phyloP scores from a whole-genome alignment of 2,329 filamentous ascomycete genomes.

The Monilinia polystroma region DNA sequence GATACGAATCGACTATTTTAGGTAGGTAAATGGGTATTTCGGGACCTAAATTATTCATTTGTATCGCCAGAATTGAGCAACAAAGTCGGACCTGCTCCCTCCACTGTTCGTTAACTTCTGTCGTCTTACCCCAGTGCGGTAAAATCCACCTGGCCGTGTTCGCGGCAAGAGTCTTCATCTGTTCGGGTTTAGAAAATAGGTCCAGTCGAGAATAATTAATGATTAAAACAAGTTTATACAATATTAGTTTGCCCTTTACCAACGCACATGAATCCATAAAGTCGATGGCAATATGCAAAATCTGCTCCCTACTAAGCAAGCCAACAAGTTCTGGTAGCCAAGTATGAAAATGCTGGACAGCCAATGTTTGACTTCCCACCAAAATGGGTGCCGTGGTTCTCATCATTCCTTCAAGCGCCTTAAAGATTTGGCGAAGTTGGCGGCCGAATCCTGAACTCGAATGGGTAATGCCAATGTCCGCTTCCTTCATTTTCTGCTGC shows the following conservation, averaged over 20 bases:
- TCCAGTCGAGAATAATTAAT: slow-evolving; percentile 84
- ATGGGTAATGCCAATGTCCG: slow-evolving; percentile 78
- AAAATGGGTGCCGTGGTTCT: slow-evolving; percentile 79
- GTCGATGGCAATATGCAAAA: slow-evolving; percentile 85
- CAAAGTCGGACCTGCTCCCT: slow-evolving; percentile 90
- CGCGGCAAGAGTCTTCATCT: slow-evolving; percentile 69
- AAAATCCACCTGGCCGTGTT: slow-evolving; percentile 89
- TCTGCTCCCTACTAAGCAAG: slow-evolving; percentile 76
- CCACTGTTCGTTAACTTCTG: slow-evolving; percentile 78
- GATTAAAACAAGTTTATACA: slow-evolving; percentile 91
- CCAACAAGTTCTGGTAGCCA: slow-evolving; percentile 91
- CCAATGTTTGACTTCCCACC: slow-evolving; percentile 89
- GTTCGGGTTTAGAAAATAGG: slow-evolving; percentile 76
- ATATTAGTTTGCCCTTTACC: slow-evolving; percentile 84
- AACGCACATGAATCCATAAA: slow-evolving; percentile 88
- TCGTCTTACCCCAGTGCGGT: slow-evolving; percentile 83
- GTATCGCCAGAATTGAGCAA: slow-evolving; percentile 86
- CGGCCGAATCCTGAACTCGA: slow-evolving; percentile 72
- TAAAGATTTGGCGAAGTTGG: slow-evolving; percentile 84
- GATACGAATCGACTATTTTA: slow-evolving; percentile 87
- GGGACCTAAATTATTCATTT: slow-evolving; percentile 73
- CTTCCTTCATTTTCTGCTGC: slow-evolving; percentile 86
- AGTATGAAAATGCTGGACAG: slow-evolving; percentile 93
- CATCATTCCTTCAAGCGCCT: slow-evolving; percentile 87
- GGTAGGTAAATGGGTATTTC: slow-evolving; percentile 88